phyloP scores from a whole-genome alignment of 768 basidiomycete species.

The Hygrophorus russula region DNA sequence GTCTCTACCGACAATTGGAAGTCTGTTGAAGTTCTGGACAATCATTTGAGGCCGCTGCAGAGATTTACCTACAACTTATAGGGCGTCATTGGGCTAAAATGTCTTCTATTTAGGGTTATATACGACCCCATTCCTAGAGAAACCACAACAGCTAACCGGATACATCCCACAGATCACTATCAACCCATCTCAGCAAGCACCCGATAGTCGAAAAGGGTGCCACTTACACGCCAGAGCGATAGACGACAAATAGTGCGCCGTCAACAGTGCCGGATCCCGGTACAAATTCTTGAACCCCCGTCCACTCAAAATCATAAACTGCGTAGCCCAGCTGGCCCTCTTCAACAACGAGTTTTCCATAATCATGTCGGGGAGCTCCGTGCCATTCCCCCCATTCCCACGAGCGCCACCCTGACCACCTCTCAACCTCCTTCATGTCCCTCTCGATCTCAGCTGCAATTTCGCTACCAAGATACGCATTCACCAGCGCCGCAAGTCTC shows the following conservation, averaged over 20 bases:
- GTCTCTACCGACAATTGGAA: background rate
- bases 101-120: too few species aligned
- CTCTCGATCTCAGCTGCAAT: slow-evolving; percentile 49
- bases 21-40: background rate
- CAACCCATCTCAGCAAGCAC: slow-evolving; percentile 3
- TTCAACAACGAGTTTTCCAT: slow-evolving; percentile 58
- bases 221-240: slow-evolving; percentile 73
- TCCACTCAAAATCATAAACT: slow-evolving; percentile 91
- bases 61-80: too few species aligned
- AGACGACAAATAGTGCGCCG: slow-evolving; percentile 82
- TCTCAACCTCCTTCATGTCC: slow-evolving; percentile 45
- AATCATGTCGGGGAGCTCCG: slow-evolving; percentile 52
- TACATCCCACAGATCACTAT: slow-evolving; percentile 66
- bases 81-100: too few species aligned
- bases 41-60: background rate
- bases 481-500: slow-evolving; percentile 61
- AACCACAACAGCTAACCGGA: background rate
- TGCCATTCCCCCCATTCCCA: slow-evolving; percentile 11
- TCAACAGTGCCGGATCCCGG: slow-evolving; percentile 83
- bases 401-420: slow-evolving; percentile 14
- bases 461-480: slow-evolving; percentile 56
- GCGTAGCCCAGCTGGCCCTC: slow-evolving; percentile 79
- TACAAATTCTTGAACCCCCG: slow-evolving; percentile 98
- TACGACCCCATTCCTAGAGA: slow-evolving; percentile 56
- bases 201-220: slow-evolving; percentile 1